Evolutionary conservation across 1,139 yeast genomes (phyloP), one percentile per base, ranked within the genome.

Genomic region (Nakaseomyces sp.): DNA sequence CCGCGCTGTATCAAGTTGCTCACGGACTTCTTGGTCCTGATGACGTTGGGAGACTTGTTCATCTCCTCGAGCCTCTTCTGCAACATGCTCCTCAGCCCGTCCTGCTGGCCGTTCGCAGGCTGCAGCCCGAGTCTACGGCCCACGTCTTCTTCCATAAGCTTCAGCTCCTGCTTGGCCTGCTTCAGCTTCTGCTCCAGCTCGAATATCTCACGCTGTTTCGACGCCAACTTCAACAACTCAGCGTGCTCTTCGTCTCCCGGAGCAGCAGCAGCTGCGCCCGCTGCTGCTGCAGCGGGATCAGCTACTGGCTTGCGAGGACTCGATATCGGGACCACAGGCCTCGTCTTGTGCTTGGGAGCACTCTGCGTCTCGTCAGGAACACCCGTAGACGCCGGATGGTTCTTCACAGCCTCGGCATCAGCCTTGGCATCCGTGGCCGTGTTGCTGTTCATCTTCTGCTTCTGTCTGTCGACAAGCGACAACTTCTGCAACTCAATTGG

Each of bases 161-260:
- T 54, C 28, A 72, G 46, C 36, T 72, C 74, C 7, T 50, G 51
- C 48, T 68, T 68, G 2, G 72, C 64, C 7, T 44, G 38, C 5
- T 53, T 54, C 40, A 72, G 50, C 38, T 66, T 64, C 8, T 62
- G 54, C 45, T 63, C 67, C 29, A 70, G 48, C 42, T 72, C 76
- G 24, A 65, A 45, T 2, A 71, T 67, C 33, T 64, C 66, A 48
- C 76, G 63, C 50, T 71, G 73, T 48, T 72, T 71, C 1, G 71
- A 50, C 0, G 77, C 76, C 41, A 72, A 49, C 33, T 60, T 54
- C 45, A 58, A 65, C 13, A 70, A 50, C 17, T 18, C 39, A 8
- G 9, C 16, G 2, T 36, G 13, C 18, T 18, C 39, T 8, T 39
- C 31, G 10, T 36, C 19, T 3, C 24, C 33, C 8, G 36, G 50